phyloP scores from a whole-genome alignment of 2,329 filamentous ascomycete species.

The Colletotrichum higginsianum region DNA sequence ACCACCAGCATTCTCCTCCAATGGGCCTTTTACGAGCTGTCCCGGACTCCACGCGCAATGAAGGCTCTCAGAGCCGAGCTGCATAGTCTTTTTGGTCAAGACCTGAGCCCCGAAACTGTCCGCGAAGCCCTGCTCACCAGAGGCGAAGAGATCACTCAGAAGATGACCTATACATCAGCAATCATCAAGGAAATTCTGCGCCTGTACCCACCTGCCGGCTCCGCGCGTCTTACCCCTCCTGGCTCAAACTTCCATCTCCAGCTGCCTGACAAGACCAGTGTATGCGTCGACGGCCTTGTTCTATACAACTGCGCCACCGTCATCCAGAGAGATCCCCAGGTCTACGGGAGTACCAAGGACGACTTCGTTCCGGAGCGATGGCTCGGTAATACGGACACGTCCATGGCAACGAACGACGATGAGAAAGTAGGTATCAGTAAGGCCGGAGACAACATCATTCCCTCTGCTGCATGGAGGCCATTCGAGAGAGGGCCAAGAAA shows the following conservation, averaged over 20 bases:
- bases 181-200: slow-evolving; percentile 57
- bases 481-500: slow-evolving; percentile 68
- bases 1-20: slow-evolving; percentile 56
- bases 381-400: slow-evolving; percentile 50
- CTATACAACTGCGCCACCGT: slow-evolving; percentile 53
- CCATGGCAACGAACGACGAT: slow-evolving; percentile 42
- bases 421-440: slow-evolving; percentile 24
- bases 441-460: slow-evolving; percentile 32
- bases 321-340: slow-evolving; percentile 53
- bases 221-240: slow-evolving; percentile 47
- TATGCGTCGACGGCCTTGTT: slow-evolving; percentile 53
- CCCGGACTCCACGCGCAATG: slow-evolving; percentile 49
- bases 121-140: slow-evolving; percentile 47
- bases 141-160: slow-evolving; percentile 50
- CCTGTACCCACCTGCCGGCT: slow-evolving; percentile 52
- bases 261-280: slow-evolving; percentile 47
- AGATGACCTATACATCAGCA: slow-evolving; percentile 54
- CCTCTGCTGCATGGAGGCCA: slow-evolving; percentile 63
- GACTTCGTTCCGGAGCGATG: slow-evolving; percentile 59
- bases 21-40: slow-evolving; percentile 56
- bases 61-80: slow-evolving; percentile 53
- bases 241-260: slow-evolving; percentile 50
- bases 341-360: slow-evolving; percentile 54
- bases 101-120: slow-evolving; percentile 47
- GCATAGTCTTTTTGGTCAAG: slow-evolving; percentile 52